These are phyloP conservation scores for Celoporthe dispersa DNA, from an alignment of 2,329 filamentous ascomycete species.

Conservation along the genomic window DNA sequence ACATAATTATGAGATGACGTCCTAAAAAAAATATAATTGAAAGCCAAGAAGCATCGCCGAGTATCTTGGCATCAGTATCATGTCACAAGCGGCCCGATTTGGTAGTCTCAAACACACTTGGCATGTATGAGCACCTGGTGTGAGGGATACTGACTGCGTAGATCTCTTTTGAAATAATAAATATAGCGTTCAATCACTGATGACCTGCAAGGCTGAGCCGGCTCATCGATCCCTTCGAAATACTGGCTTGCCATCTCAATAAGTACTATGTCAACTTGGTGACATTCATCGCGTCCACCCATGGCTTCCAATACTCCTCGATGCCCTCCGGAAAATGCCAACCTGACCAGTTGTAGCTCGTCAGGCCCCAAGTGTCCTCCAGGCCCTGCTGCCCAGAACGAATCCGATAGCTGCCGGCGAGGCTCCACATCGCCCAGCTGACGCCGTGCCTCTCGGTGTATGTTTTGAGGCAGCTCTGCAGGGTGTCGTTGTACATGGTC, in stretches of 20 bases:
- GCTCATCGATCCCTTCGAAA: neutral
- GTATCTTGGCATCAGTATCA: slow-evolving; percentile 28
- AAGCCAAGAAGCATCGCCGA: slow-evolving; percentile 12
- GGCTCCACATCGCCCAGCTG: slow-evolving; percentile 55
- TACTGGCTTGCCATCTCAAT: neutral
- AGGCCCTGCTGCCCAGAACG: slow-evolving; percentile 50
- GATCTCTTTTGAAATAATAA: neutral
- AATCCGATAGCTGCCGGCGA: slow-evolving; percentile 53
- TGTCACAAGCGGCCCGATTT: neutral
- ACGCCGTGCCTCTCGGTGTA: slow-evolving; percentile 50
- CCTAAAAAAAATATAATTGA: neutral
- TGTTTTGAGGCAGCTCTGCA: slow-evolving; percentile 50
- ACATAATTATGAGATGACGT: slow-evolving; percentile 16
- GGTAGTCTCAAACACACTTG: slow-evolving; percentile 20
- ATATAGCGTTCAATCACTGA: neutral
- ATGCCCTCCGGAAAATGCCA: slow-evolving; percentile 52
- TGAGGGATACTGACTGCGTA: neutral
- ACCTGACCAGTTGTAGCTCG: slow-evolving; percentile 50
- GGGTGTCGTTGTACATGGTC: slow-evolving; percentile 47
- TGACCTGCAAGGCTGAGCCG: neutral
- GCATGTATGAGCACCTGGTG: slow-evolving; percentile 13
- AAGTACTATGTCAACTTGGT: slow-evolving; percentile 14
- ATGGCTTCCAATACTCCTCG: slow-evolving; percentile 55
- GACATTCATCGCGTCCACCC: slow-evolving; percentile 48
- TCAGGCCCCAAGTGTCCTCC: slow-evolving; percentile 53